phyloP scores from a whole-genome alignment of 106 monocot genomes.

The Triglochin maritima region DNA sequence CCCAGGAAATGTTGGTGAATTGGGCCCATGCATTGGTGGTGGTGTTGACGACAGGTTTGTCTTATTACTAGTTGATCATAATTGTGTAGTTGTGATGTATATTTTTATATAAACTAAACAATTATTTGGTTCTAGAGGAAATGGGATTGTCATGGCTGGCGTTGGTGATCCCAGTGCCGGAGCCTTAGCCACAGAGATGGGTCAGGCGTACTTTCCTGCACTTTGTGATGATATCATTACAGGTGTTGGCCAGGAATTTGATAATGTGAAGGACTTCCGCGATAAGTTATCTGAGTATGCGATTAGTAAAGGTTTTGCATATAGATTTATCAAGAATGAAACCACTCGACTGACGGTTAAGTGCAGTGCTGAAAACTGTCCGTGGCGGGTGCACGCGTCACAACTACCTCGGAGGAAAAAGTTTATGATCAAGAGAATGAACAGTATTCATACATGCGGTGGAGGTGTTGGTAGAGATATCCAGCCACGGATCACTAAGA shows the following conservation, averaged over 20 bases:
- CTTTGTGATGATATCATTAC: constrained; percentile 32
- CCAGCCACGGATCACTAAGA: constrained; percentile 56
- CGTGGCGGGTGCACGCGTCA: constrained; percentile 86
- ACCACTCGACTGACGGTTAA: constrained; percentile 61
- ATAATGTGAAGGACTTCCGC: constrained; percentile 78
- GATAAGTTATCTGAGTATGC: constrained; percentile 64
- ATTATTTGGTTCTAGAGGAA: constrained; percentile 2
- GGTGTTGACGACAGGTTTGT: constrained; percentile 1
- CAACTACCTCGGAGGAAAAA: constrained; percentile 70
- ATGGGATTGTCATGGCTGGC: not conserved
- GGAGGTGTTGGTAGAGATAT: constrained; percentile 50
- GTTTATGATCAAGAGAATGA: constrained; percentile 73
- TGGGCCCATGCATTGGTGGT: not conserved
- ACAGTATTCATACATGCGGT: constrained; percentile 66
- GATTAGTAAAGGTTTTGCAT: constrained; percentile 71
- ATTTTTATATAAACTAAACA: not conserved
- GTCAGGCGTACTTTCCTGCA: constrained; percentile 2
- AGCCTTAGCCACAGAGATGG: not conserved
- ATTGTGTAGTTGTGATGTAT: not conserved
- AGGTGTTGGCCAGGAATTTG: constrained; percentile 85
- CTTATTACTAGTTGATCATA: not conserved
- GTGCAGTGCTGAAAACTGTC: constrained; percentile 56
- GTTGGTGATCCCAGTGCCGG: not conserved
- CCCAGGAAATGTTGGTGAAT: constrained; percentile 5
- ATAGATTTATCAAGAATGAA: constrained; percentile 85